Base-by-base conservation (phyloP, 345 rosid species). In the Eutrema japonicum region DNA sequence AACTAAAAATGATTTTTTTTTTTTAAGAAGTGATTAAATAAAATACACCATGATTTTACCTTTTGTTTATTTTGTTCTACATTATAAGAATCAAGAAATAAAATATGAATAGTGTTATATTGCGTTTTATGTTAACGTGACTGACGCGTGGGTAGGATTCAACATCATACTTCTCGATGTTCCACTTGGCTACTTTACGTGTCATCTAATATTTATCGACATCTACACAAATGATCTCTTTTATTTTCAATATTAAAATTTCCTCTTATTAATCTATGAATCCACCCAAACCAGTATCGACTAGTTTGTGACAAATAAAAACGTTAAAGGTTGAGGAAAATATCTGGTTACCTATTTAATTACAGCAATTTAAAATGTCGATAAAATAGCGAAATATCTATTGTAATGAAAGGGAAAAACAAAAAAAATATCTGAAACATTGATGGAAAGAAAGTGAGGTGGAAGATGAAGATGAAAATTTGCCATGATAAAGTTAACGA, bases 81-180 rank as follows among this genome's bases (percentile, higher is more conserved):
- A 8, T 10, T 53, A 43, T 45, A 11, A 60, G 60, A 27, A 49
- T 22, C 14, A 49, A 40, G 16, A 41, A 52, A 42, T 52, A 32
- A 30, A 61, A 61, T 62, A 62, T 64, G 53, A 72, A 35, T 51
- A 53, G 13, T 45, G 40, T 52, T 64, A 49, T 73, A 64, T 64
- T 73, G 71, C 71, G 65, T 64, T 73, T 35, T 55, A 73, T 73
- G 71, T 64, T 65, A 54, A 65, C 14, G 49, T 36, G 58, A 73
- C 3, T 65, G 77, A 55, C 71, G 77, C 33, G 30, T 35, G 32
- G 41, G n/a, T 54, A 54, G 64, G 77, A 73, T 64, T 73, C 71
- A 73, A 54, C 77, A 56, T 73, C 50, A 64, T 64, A 65, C 16
- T 65, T 73, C 41, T 64, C 6, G 32, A 64, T 65, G 50, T 56